Conservation (phyloP, 1,284 basidiomycete genomes). For the Cerrena zonata region DNA sequence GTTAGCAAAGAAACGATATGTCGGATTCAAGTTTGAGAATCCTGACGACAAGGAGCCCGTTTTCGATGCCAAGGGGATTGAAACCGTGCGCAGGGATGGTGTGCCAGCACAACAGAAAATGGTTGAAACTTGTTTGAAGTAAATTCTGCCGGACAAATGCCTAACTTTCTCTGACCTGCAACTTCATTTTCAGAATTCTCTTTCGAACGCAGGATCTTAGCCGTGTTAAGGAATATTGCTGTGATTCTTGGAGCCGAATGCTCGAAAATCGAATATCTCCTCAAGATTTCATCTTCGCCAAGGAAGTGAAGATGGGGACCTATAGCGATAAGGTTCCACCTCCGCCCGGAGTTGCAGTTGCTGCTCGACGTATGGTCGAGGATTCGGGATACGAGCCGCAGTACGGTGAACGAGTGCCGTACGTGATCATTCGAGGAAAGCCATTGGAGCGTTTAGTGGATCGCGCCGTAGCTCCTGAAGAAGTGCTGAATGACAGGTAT, state of each 20-base stretch:
- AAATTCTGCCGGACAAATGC: no score
- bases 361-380: conserved; percentile 66
- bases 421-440: conserved; percentile 73
- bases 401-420: conserved; percentile 90
- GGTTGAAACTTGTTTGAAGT: conserved; percentile 85
- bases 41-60: conserved; percentile 72
- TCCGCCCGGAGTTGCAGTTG: conserved; percentile 86
- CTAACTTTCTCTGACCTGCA: conserved; percentile 2
- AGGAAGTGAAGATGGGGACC: conserved; percentile 87
- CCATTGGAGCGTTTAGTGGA: conserved; percentile 73
- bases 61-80: conserved; percentile 97
- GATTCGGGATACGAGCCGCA: conserved; percentile 84
- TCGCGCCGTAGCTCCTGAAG: conserved; percentile 74
- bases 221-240: conserved; percentile 84
- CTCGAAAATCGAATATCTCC: conserved; percentile 74
- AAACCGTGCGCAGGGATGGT: conserved; percentile 90
- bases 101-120: conserved; percentile 85
- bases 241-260: conserved; percentile 80
- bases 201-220: conserved; percentile 88
- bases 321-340: conserved; percentile 85
- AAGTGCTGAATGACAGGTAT: conserved; percentile 69
- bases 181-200: conserved; percentile 54
- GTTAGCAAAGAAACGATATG: conserved; percentile 95
- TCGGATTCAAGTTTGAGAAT: conserved; percentile 90
- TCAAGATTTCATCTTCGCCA: conserved; percentile 91